Evolutionary conservation across 345 rosid genomes (phyloP), one percentile per base, ranked within the genome.

Genomic region (Citrus hindsii): DNA sequence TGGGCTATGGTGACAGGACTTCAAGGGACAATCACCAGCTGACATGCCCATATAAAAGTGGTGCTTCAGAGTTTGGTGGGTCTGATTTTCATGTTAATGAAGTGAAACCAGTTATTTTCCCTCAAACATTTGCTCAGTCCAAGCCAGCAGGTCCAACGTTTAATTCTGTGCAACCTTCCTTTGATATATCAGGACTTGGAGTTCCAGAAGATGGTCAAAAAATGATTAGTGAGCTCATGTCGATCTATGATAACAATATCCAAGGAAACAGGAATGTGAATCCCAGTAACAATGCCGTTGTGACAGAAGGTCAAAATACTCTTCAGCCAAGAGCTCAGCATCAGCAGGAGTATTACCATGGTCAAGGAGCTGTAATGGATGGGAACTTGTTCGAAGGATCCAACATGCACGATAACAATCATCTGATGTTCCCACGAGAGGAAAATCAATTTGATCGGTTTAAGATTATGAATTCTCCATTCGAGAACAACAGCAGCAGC

Each of bases 121-220:
- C 88, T 64, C 97, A 76, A 60, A 82, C 83, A 22, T 86, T 84
- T 73, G 75, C 81, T 46, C 98, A 86, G 82, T 72, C 93, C 69
- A 89, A 88, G 83, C 87, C 87, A 53, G 80, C 85, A 64, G 76
- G 79, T 55, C 74, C 79, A 21, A 7, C 77, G 1, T 68, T 83
- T 33, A 87, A 84, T 79, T 62, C 93, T 0, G 85, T 80, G 2
- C 67, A 86, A 12, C 81, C 89, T 18, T 72, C 89, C 22, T 84
- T 94, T 7, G 92, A 94, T 84, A 87, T 94, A 58, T 81, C 98
- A 0, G 90, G 85, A 64, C 85, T 87, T 16, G 93, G 97, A 62
- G 94, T 96, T 77, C 98, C 99, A 38, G 98, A 92, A 83, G 99
- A 96, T 73, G 99, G 98, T 27, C 98, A 90, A 76, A 94, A 90